Evolutionary conservation across 495 filamentous ascomycete genomes (phyloP), one percentile per base, ranked within the genome.

Genomic region (Tuber melanosporum): DNA sequence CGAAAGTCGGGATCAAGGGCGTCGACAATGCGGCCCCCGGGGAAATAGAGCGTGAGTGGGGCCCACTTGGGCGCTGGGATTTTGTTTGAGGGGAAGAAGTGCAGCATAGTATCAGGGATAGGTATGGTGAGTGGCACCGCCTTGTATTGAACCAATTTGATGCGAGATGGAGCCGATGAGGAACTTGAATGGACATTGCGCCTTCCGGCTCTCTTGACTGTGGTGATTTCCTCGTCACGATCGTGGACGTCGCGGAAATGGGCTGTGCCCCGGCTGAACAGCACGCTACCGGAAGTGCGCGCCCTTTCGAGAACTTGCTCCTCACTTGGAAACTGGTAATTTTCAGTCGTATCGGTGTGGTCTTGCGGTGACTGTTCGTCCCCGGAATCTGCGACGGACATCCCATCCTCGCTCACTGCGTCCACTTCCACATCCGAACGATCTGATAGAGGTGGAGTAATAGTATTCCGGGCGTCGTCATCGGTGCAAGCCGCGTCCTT

Each of bases 361-460:
- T n/a, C 0, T 62, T 62, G n/a, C 0, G 52, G 52, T 14, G 9
- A 12, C 7, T 0, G 12, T 14, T 26, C 10, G 3, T 26, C 52
- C n/a, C 5, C 12, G 12, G 52, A 10, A 12, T 12, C n/a, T 4
- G 26, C 22, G 3, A 5, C 22, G 22, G 52, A 22, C 8, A 22
- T 3, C 2, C 39, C 39, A 2, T 52, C 49, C 10, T n/a, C 22
- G 8, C 2, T 3, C 22, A 52, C 2, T 19, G 1, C 7, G 1
- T 62, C 52, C 9, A 1, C 9, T 0, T 10, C 10, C 0, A 1
- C n/a, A 3, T 1, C 52, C 9, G 12, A 26, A 41, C 39, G 4
- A 5, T 41, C 1, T 0, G 39, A 41, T 41, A 41, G 39, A 41
- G 39, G 39, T 41, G 39, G 1, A 1, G 1, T 32, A 32, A 32